phyloP scores from a whole-genome alignment of 2,329 filamentous ascomycete genomes.

The Exophiala spinifera region DNA sequence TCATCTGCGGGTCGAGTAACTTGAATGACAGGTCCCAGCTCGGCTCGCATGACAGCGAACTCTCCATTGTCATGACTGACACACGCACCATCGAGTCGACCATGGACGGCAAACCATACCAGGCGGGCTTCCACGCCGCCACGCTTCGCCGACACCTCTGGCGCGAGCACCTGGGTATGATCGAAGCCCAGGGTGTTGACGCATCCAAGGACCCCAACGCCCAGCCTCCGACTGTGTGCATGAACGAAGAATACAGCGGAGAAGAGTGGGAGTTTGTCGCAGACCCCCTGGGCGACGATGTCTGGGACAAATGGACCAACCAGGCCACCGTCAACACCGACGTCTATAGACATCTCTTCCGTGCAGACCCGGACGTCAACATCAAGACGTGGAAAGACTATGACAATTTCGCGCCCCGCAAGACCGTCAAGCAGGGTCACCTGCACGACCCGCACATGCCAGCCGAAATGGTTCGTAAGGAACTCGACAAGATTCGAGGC shows the following conservation, averaged over 20 bases:
- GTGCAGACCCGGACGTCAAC: conserved; percentile 82
- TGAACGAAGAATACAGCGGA: conserved; percentile 72
- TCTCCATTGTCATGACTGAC: conserved; percentile 86
- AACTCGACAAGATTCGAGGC: conserved; percentile 76
- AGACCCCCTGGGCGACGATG: conserved; percentile 68
- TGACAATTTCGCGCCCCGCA: conserved; percentile 67
- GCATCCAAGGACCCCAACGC: conserved; percentile 71
- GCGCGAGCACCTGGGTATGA: conserved; percentile 84
- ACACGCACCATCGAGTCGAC: conserved; percentile 63
- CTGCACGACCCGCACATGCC: conserved; percentile 78
- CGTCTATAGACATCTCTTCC: conserved; percentile 77
- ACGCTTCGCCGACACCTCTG: conserved; percentile 81
- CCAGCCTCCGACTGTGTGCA: conserved; percentile 65
- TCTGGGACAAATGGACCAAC: conserved; percentile 68
- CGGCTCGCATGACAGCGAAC: conserved; percentile 80
- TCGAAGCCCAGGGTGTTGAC: conserved; percentile 68
- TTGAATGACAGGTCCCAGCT: conserved; percentile 73
- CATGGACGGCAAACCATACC: conserved; percentile 72
- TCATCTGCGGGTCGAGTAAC: conserved; percentile 76
- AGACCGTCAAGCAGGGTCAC: conserved; percentile 76
- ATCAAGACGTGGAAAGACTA: conserved; percentile 90
- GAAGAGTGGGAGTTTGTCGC: conserved; percentile 65
- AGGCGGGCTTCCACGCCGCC: conserved; percentile 71
- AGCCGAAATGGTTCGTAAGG: conserved; percentile 66
- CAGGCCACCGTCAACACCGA: conserved; percentile 77